Percentiles rank a stretch among this genome's conserved stretches.
These are phyloP conservation scores for Aspergillus ostianus DNA, from an alignment of 495 filamentous ascomycete genomes.

Conservation along the genomic window DNA sequence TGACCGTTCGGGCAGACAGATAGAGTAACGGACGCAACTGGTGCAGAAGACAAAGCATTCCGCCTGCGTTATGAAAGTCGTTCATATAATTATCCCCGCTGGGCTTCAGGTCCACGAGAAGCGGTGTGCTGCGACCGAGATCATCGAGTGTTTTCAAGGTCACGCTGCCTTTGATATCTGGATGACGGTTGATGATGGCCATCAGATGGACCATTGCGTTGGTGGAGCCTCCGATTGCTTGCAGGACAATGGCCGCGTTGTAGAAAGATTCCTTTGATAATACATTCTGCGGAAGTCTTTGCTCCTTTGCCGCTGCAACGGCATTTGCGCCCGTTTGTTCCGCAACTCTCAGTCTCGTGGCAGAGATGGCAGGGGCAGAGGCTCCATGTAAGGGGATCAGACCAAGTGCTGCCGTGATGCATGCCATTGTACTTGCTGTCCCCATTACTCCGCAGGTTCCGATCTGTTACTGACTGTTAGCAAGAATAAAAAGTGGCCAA, in stretches of 20 bases:
- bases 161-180: slow-evolving; percentile 51
- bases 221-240: slow-evolving; percentile 68
- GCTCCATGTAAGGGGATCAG: slow-evolving; percentile 63
- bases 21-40: slow-evolving; percentile 56
- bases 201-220: slow-evolving; percentile 68
- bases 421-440: slow-evolving; percentile 70
- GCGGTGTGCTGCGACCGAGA: slow-evolving; percentile 56
- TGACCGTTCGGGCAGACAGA: slow-evolving; percentile 56
- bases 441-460: slow-evolving; percentile 72
- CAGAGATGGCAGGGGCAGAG: slow-evolving; percentile 63
- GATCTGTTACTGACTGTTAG: slow-evolving; percentile 34
- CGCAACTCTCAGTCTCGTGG: slow-evolving; percentile 59
- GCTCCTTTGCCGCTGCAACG: slow-evolving; percentile 41
- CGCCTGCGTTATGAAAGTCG: slow-evolving; percentile 67
- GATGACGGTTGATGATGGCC: slow-evolving; percentile 62
- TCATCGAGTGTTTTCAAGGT: slow-evolving; percentile 57
- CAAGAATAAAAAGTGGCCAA: too few species aligned
- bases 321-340: slow-evolving; percentile 61
- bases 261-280: slow-evolving; percentile 61
- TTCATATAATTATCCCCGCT: slow-evolving; percentile 70
- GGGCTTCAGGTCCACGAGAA: slow-evolving; percentile 66
- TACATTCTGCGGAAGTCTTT: slow-evolving; percentile 51
- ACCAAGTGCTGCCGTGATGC: slow-evolving; percentile 59
- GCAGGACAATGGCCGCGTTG: slow-evolving; percentile 67
- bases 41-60: slow-evolving; percentile 59